Evolutionary conservation across 2,329 filamentous ascomycete species (phyloP).

Genomic region (Ceratocystis diversiconidia): DNA sequence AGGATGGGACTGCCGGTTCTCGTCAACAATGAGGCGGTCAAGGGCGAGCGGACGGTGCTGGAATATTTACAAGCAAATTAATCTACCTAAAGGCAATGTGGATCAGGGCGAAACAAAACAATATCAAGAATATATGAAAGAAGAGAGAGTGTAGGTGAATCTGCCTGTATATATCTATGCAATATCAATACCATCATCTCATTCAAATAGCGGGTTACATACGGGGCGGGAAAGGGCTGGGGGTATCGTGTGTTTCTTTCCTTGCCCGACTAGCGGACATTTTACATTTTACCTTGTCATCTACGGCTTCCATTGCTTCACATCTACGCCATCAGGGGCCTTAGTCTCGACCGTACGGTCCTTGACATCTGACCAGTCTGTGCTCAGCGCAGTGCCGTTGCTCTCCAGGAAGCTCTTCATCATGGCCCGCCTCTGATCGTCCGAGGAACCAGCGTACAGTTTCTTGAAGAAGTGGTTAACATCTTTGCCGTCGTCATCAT

Average conservation of each 20-base stretch:
- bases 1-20: constrained; percentile 15
- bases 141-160: too few relatives aligned
- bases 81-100: background rate
- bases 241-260: background rate
- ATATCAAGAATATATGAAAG: too few relatives aligned
- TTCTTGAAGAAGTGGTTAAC: constrained; percentile 82
- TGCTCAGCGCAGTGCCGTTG: constrained; percentile 83
- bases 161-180: background rate
- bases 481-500: constrained; percentile 39
- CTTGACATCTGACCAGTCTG: constrained; percentile 75
- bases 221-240: background rate
- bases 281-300: background rate
- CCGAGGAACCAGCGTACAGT: constrained; percentile 61
- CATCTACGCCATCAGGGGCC: constrained; percentile 64
- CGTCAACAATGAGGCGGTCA: background rate
- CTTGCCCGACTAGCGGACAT: background rate
- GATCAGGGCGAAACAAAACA: too few relatives aligned
- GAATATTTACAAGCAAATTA: constrained; percentile 12
- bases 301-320: constrained; percentile 49
- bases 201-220: background rate
- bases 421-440: constrained; percentile 82
- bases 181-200: background rate
- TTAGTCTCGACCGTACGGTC: constrained; percentile 54
- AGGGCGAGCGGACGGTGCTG: constrained; percentile 12
- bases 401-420: constrained; percentile 95